phyloP scores from a whole-genome alignment of 2,329 filamentous ascomycete genomes.

The Ceratocystis alfenasii region DNA sequence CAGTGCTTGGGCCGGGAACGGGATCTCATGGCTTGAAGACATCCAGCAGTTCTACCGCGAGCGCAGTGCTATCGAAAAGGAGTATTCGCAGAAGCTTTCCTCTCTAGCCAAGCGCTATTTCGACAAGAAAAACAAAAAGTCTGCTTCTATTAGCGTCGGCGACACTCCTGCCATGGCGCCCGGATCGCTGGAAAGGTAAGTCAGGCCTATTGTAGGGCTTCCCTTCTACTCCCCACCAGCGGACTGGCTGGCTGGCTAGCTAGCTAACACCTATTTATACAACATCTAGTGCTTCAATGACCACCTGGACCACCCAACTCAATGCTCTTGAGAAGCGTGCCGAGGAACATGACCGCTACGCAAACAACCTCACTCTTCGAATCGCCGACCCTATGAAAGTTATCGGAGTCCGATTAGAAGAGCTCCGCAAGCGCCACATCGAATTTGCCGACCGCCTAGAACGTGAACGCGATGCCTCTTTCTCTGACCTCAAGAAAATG shows the following conservation, averaged over 20 bases:
- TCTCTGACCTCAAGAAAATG: conserved; percentile 73
- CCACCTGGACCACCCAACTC: conserved; percentile 91
- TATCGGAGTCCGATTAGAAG: conserved; percentile 66
- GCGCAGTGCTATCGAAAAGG: conserved; percentile 85
- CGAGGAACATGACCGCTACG: conserved; percentile 77
- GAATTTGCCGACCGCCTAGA: conserved; percentile 84
- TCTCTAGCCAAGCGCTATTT: conserved; percentile 90
- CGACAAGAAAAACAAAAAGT: conserved; percentile 90
- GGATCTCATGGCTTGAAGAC: conserved; percentile 91
- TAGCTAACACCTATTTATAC: neutral
- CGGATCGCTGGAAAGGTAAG: conserved; percentile 77
- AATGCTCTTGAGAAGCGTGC: conserved; percentile 80
- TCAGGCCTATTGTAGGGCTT: neutral
- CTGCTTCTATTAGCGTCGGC: conserved; percentile 76
- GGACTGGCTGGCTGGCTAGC: neutral
- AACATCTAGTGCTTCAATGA: conserved; percentile 65
- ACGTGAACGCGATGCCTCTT: conserved; percentile 74
- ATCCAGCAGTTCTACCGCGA: conserved; percentile 97
- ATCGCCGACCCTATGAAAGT: conserved; percentile 79
- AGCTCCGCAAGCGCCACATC: conserved; percentile 77
- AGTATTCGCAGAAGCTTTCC: conserved; percentile 81
- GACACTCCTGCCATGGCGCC: conserved; percentile 88
- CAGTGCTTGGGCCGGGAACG: conserved; percentile 79
- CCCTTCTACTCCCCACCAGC: neutral
- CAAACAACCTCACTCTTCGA: conserved; percentile 61